Conservation (phyloP, 805 yeast genomes). For the Lachancea mirantina region DNA sequence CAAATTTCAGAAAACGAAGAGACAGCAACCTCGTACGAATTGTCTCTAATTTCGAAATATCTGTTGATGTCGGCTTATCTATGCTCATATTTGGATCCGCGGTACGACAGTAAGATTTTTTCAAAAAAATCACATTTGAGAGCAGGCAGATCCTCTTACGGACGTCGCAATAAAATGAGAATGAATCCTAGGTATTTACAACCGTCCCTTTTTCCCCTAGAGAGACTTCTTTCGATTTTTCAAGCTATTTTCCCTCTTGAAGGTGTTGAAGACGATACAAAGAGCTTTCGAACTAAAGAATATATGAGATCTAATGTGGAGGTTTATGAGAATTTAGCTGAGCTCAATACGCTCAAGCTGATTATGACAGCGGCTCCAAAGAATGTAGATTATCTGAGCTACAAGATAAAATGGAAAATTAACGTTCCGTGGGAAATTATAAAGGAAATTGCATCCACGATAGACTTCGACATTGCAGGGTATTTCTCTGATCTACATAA, state of each 20-base stretch:
- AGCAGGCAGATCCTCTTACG: conserved; percentile 37
- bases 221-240: conserved; percentile 71
- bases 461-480: conserved; percentile 58
- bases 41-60: conserved; percentile 58
- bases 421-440: conserved; percentile 65
- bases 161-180: conserved; percentile 38
- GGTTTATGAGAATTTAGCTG: conserved; percentile 51
- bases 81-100: conserved; percentile 70
- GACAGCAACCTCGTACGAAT: conserved; percentile 32
- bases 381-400: conserved; percentile 50
- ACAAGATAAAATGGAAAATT: conserved; percentile 71
- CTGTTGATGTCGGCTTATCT: conserved; percentile 75
- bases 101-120: conserved; percentile 61
- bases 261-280: conserved; percentile 26
- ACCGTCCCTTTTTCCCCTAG: conserved; percentile 71
- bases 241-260: conserved; percentile 55
- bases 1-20: conserved; percentile 9
- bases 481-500: conserved; percentile 36
- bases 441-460: conserved; percentile 51
- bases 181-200: conserved; percentile 56
- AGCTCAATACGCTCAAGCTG: conserved; percentile 48
- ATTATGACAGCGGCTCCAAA: conserved; percentile 36
- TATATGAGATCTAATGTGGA: conserved; percentile 39
- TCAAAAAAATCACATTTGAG: conserved; percentile 45
- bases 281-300: conserved; percentile 11